Base-by-base conservation (phyloP, 345 rosid genomes). In the Lumnitzera littorea region DNA sequence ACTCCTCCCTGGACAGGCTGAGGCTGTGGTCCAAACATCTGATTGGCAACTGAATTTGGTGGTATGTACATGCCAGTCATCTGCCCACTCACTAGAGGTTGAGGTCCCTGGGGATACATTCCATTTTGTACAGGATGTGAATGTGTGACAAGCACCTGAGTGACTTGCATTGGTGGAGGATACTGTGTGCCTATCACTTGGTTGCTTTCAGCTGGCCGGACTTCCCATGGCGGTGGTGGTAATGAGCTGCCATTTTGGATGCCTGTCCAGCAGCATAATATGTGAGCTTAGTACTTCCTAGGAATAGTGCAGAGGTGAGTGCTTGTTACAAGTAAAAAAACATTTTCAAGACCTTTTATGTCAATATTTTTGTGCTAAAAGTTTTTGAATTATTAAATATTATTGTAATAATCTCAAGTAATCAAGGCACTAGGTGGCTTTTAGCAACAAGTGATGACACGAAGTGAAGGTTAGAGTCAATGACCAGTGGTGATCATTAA, bases 191-290 rank as follows among this genome's bases (percentile, higher is more conserved):
- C 86, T 15, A 78, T 68, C 49, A 72, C 70, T 12, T 77, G 79
- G 68, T 79, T 79, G 41, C 67, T 55, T 60, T 86, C 88, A 36
- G 74, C 82, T 57, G 76, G 72, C 70, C 80, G 92, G 70, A 85
- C 85, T 74, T 89, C 96, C 96, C 96, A 89, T 0, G 96, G 96
- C 15, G 96, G 94, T 20, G 85, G 88, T 53, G 96, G 96, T 48
- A 89, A 72, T 31, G 89, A 76, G 55, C 66, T 72, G 68, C 70
- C 51, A 60, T 70, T 78, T 55, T 74, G 82, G 51, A 76, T 72
- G 77, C 87, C 96, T 85, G 72, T 53, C 62, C 76, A 70, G 55
- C 55, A 71, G 36, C 27, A 67, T 56, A 72, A 63, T 74, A 36
- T 11, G 41, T 52, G 13, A 62, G 70, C 24, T 62, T 53, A 55